These are phyloP conservation scores for Talaromyces wortmannii DNA, from an alignment of 495 filamentous ascomycete species.

Conservation along the genomic window DNA sequence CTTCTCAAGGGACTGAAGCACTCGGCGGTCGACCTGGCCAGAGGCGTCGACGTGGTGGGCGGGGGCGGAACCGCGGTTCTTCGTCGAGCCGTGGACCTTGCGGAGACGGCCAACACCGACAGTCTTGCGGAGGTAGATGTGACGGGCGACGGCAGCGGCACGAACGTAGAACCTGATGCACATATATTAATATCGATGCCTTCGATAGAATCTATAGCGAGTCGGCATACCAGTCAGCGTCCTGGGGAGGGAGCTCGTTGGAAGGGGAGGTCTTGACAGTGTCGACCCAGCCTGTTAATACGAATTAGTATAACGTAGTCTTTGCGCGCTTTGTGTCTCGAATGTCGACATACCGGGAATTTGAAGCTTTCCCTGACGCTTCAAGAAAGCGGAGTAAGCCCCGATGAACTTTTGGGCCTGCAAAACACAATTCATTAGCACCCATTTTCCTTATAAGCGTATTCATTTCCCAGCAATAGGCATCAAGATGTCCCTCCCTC, in stretches of 20 bases:
- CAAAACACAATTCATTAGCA: constrained; percentile 17
- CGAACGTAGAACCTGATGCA: constrained; percentile 83
- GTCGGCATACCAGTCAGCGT: constrained; percentile 72
- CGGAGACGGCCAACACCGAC: constrained; percentile 91
- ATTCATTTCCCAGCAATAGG: not conserved
- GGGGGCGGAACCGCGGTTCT: constrained; percentile 92
- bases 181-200: not conserved
- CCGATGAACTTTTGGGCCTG: constrained; percentile 92
- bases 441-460: not conserved
- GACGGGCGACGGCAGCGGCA: constrained; percentile 89
- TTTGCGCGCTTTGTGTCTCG: not conserved
- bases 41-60: constrained; percentile 93
- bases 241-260: constrained; percentile 96
- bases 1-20: constrained; percentile 95
- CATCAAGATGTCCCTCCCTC: not conserved
- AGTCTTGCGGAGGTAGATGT: constrained; percentile 98
- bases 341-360: constrained; percentile 64
- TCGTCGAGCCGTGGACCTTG: constrained; percentile 89
- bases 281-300: constrained; percentile 80
- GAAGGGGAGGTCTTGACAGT: constrained; percentile 95
- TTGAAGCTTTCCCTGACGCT: constrained; percentile 97
- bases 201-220: not conserved
- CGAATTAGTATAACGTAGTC: not conserved
- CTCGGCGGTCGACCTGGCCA: constrained; percentile 92
- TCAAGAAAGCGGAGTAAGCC: constrained; percentile 94